Conservation (phyloP, 768 basidiomycete genomes). For the Tricholoma bakamatsutake region DNA sequence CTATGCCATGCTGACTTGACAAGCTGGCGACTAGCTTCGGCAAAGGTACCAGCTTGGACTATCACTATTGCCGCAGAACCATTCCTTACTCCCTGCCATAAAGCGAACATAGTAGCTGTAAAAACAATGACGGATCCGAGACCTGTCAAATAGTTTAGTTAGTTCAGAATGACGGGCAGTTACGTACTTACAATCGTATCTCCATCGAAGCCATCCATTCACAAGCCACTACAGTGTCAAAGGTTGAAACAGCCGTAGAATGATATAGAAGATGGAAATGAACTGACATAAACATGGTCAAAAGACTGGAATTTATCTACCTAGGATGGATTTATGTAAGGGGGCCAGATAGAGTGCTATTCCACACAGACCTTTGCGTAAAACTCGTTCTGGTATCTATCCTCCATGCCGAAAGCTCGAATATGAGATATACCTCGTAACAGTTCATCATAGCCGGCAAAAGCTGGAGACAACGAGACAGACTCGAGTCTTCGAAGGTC, state of each 20-base stretch:
- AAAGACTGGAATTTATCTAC: conserved; percentile 66
- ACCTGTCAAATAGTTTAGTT: conserved; percentile 26
- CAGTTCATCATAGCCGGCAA: conserved; percentile 69
- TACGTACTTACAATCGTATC: conserved; percentile 57
- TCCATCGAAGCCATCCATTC: conserved; percentile 63
- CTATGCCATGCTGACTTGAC: conserved; percentile 36
- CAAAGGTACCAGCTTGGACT: conserved; percentile 62
- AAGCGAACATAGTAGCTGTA: conserved; percentile 61
- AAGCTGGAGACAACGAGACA: conserved; percentile 63
- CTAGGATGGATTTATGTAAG: conserved; percentile 33
- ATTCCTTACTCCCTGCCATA: conserved; percentile 48
- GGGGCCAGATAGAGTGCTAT: conserved; percentile 18
- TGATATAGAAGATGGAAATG: background rate
- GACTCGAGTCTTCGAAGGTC: conserved; percentile 66
- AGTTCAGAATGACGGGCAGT: background rate
- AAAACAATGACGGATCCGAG: conserved; percentile 70
- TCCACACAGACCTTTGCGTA: conserved; percentile 40
- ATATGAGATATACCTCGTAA: conserved; percentile 62
- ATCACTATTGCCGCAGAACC: conserved; percentile 70
- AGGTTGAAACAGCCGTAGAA: conserved; percentile 16
- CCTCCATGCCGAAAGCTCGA: conserved; percentile 68
- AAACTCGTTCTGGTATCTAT: conserved; percentile 57
- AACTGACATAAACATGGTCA: conserved; percentile 63
- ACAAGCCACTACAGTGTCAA: conserved; percentile 49
- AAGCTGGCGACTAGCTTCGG: conserved; percentile 60